phyloP scores from a whole-genome alignment of 148 eudicot genomes.

The Persicaria maculosa region DNA sequence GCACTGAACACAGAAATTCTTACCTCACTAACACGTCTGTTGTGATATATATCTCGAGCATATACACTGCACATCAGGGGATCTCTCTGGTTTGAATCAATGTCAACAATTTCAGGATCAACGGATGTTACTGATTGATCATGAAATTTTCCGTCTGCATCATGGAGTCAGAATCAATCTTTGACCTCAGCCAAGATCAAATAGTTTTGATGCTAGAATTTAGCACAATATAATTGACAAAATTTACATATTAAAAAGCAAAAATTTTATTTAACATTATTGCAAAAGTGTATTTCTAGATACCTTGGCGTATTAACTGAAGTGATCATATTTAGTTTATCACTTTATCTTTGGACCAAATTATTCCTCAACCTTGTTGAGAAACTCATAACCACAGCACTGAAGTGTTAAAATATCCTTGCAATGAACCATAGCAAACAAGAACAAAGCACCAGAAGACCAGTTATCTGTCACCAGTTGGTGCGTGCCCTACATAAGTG shows the following conservation, averaged over 20 bases:
- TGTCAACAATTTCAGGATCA: constrained; percentile 35
- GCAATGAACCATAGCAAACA: neutral
- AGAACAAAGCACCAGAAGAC: neutral
- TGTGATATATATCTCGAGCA: constrained; percentile 57
- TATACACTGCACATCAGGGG: constrained; percentile 75
- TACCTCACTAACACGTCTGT: constrained; percentile 61
- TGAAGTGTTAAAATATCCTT: neutral
- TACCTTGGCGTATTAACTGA: neutral
- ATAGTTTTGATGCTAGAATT: neutral
- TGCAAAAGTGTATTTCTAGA: neutral
- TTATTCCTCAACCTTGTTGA: neutral
- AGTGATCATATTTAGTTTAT: neutral
- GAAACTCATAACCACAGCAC: neutral
- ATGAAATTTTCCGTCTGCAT: constrained; percentile 36
- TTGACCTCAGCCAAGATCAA: neutral
- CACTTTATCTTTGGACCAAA: neutral
- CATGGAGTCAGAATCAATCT: constrained; percentile 10
- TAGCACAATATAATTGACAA: neutral
- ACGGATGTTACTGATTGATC: constrained; percentile 28
- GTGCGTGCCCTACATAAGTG: neutral
- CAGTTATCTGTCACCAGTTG: neutral
- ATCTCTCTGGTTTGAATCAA: constrained; percentile 69
- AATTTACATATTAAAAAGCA: neutral
- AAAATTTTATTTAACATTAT: neutral
- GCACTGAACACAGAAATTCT: constrained; percentile 5